Evolutionary conservation across 257 asterid genomes (phyloP).

Genomic region (Nicotiana tabacum): DNA sequence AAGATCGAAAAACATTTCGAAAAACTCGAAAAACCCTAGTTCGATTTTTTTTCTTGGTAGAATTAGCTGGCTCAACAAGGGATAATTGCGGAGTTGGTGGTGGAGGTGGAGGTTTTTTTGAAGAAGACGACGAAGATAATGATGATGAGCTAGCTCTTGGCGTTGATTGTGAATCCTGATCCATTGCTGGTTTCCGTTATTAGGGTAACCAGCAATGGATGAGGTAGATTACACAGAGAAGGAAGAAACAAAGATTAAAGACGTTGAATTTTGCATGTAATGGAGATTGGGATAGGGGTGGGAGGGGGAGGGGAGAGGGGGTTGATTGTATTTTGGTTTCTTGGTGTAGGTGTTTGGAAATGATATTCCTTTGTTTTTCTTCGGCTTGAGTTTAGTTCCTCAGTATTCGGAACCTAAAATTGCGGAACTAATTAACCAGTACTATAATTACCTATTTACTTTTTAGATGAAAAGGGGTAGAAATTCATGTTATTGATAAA

Average conservation of each 20-base stretch:
- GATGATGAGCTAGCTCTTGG: background rate
- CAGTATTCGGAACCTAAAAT: background rate
- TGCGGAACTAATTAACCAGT: background rate
- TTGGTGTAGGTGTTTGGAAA: background rate
- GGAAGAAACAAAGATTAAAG: background rate
- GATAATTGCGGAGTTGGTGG: conserved; percentile 23
- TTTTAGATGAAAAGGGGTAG: background rate
- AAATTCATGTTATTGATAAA: background rate
- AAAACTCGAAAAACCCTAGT: conserved; percentile 45
- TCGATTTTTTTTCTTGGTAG: conserved; percentile 33
- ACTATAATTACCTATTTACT: background rate
- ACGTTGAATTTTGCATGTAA: background rate
- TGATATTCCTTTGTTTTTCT: background rate
- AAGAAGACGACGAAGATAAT: background rate
- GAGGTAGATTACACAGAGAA: background rate
- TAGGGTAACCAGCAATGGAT: conserved; percentile 5
- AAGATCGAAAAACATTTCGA: conserved; percentile 69
- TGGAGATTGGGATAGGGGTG: background rate
- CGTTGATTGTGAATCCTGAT: background rate
- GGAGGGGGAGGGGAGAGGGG: background rate
- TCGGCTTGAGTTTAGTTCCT: background rate
- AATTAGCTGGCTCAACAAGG: conserved; percentile 54
- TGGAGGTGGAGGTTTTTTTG: background rate
- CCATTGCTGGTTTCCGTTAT: background rate
- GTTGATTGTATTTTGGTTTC: background rate